Conservation (phyloP, 257 asterid genomes). For the Nicotiana tabacum region DNA sequence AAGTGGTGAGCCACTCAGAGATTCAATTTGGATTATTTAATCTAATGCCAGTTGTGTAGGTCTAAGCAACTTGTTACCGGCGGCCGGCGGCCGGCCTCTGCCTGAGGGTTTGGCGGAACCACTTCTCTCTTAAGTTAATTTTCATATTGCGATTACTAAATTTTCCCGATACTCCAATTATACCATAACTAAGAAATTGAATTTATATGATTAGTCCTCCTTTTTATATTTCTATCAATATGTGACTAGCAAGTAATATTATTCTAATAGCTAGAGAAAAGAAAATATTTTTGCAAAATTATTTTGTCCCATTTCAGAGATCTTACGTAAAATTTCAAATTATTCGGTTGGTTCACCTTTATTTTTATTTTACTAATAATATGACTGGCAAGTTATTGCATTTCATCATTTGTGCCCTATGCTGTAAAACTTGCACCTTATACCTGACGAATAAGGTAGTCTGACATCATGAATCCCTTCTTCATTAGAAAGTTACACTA, state of each 20-base stretch:
- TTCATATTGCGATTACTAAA: too few species aligned
- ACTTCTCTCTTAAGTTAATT: too few species aligned
- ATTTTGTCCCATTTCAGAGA: neutral
- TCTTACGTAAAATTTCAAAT: neutral
- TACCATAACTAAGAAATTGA: neutral
- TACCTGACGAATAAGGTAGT: neutral
- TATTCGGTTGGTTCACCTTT: too few species aligned
- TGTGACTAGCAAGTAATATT: neutral
- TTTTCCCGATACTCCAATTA: too few species aligned
- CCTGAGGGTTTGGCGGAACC: neutral
- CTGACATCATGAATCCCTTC: neutral
- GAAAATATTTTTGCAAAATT: neutral
- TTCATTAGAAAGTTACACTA: too few species aligned
- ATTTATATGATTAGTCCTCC: neutral
- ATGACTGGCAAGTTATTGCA: too few species aligned
- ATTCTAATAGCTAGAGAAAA: neutral
- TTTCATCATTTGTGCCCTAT: too few species aligned
- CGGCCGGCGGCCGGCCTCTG: neutral
- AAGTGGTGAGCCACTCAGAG: conserved; percentile 4
- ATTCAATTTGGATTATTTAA: neutral
- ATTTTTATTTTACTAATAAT: too few species aligned
- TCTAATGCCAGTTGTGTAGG: neutral
- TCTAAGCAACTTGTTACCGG: neutral
- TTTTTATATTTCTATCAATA: neutral
- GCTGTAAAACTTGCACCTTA: neutral